Base-by-base conservation (phyloP, 2,329 filamentous ascomycete genomes). In the Scedosporium minutisporum region DNA sequence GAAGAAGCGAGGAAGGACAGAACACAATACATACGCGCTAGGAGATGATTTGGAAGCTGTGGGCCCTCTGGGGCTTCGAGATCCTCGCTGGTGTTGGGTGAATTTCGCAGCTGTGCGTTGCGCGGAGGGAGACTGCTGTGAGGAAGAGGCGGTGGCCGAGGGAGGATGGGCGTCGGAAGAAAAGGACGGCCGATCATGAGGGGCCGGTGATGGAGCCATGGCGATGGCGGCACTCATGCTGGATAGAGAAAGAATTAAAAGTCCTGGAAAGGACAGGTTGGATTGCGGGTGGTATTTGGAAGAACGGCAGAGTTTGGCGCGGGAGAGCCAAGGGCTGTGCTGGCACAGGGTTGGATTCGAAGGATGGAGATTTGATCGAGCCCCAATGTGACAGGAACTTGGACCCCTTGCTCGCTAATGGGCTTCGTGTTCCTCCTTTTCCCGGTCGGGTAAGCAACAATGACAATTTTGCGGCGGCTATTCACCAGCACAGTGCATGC, bases 191-290 rank as follows among this genome's bases (percentile, higher is more conserved):
- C 84, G 79, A 73, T 87, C 85, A 73, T 87, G 84, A 67, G 84
- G 85, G 75, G 84, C 85, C 70, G 85, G 85, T 72, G 85, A 87
- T 67, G 85, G 84, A 71, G 83, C 85, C 85, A 87, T 87, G 70
- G 85, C 83, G 72, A 87, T 82, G 74, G 83, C 84, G 73, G 85
- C 80, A 78, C 84, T 87, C 85, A 88, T 88, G 73, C 69, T 86
- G 61, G 29, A 62, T 44, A n/a, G 10, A 38, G 44, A 18, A 18
- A 51, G 27, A 14, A 44, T 18, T 33, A 25, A 57, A 33, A 42
- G 16, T 18, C 21, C n/a, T 21, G 18, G 21, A 53, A 46, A 18
- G 14, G 18, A 41, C 29, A 48, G 41, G 10, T 27, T 25, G 48
- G 53, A 38, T 33, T 55, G 33, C 33, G 23, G 29, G 27, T 62